Evolutionary conservation across 805 yeast species (phyloP).

Genomic region (Wickerhamomyces pijperi): DNA sequence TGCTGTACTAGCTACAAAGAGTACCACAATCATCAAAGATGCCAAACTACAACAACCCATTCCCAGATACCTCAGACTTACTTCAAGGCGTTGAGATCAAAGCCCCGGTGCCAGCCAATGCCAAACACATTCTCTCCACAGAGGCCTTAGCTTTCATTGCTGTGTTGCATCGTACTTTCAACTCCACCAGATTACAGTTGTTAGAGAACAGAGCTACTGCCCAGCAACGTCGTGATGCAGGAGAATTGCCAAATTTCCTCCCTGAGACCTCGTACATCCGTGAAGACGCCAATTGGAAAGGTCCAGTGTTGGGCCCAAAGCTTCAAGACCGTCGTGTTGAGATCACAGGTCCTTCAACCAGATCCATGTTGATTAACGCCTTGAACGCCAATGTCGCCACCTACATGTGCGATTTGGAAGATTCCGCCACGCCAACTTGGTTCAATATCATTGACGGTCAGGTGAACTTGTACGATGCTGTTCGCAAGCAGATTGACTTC

Average conservation of each 20-base stretch:
- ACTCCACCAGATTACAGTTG: slow-evolving; percentile 45
- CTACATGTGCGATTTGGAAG: slow-evolving; percentile 82
- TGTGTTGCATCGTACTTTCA: slow-evolving; percentile 63
- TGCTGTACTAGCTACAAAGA: too few species aligned
- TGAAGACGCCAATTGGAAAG: slow-evolving; percentile 66
- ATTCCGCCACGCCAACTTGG: slow-evolving; percentile 82
- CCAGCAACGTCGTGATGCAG: slow-evolving; percentile 49
- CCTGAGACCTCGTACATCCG: slow-evolving; percentile 62
- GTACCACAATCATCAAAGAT: neutral
- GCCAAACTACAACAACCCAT: slow-evolving; percentile 15
- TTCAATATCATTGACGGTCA: slow-evolving; percentile 70
- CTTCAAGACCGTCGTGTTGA: slow-evolving; percentile 67
- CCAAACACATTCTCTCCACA: slow-evolving; percentile 26
- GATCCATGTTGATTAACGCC: slow-evolving; percentile 77
- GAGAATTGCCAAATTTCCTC: slow-evolving; percentile 50
- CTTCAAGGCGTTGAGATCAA: slow-evolving; percentile 26
- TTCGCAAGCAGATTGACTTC: slow-evolving; percentile 54
- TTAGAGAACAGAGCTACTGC: slow-evolving; percentile 48
- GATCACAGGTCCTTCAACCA: slow-evolving; percentile 79
- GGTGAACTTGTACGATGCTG: slow-evolving; percentile 66
- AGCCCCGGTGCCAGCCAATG: slow-evolving; percentile 27
- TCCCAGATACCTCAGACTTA: slow-evolving; percentile 18
- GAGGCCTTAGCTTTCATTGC: slow-evolving; percentile 61
- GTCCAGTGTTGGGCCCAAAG: slow-evolving; percentile 64
- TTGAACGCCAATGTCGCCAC: slow-evolving; percentile 70